Conservation (phyloP, 495 filamentous ascomycete species). For the Amphirosellinia nigrospora region DNA sequence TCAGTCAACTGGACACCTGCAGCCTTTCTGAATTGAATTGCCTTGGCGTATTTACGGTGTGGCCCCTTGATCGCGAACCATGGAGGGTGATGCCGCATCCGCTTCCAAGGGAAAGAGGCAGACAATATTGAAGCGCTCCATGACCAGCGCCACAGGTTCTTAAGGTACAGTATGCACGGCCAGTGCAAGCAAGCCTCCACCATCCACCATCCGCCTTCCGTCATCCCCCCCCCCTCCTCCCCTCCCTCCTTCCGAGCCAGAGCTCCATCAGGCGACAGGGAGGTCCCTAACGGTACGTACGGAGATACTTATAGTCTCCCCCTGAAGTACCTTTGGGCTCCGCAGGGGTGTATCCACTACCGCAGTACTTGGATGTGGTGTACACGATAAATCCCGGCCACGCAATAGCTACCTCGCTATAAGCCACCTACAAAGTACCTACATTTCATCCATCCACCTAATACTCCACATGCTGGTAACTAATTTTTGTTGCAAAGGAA, state of each 20-base stretch:
- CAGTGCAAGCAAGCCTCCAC: neutral
- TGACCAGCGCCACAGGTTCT: conserved; percentile 25
- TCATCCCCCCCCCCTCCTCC: neutral
- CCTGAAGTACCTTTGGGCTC: conserved; percentile 17
- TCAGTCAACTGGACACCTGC: neutral
- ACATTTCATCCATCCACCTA: neutral
- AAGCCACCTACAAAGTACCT: neutral
- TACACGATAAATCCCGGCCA: conserved; percentile 16
- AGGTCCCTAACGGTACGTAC: neutral
- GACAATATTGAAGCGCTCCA: conserved; percentile 27
- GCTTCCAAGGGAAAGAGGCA: conserved; percentile 35
- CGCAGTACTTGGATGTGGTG: neutral
- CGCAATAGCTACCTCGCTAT: conserved; percentile 1
- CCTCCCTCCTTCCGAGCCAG: conserved; percentile 11
- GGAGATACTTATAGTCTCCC: conserved; percentile 10
- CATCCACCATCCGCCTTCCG: neutral
- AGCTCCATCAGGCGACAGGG: conserved; percentile 3
- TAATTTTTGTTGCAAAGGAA: neutral
- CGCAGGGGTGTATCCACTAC: neutral
- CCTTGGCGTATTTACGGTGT: neutral
- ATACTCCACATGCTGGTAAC: neutral
- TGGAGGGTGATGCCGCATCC: conserved; percentile 41
- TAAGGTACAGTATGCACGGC: neutral
- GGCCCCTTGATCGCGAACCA: neutral
- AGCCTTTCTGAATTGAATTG: neutral